These are phyloP conservation scores for Acephala macrosclerotiorum DNA, from an alignment of 2,329 filamentous ascomycete genomes.

Conservation along the genomic window DNA sequence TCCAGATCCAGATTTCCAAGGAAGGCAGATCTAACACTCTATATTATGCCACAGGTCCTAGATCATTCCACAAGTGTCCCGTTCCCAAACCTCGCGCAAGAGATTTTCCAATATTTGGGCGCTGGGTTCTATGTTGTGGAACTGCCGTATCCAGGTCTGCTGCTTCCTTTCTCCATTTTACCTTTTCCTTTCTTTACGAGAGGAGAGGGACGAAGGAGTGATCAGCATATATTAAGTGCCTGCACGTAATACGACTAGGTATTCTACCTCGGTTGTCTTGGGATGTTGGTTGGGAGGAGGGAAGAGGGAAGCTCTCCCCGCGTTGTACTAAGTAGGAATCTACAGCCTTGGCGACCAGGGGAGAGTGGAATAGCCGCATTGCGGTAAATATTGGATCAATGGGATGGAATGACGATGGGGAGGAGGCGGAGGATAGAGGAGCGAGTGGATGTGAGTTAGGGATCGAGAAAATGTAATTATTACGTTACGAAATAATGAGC, in stretches of 20 bases:
- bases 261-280: neutral
- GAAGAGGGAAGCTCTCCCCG: constrained; percentile 8
- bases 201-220: neutral
- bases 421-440: neutral
- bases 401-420: neutral
- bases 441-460: neutral
- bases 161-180: neutral
- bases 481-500: no score
- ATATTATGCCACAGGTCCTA: neutral
- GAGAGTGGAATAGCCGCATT: constrained; percentile 8
- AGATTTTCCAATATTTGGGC: no score
- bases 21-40: no score
- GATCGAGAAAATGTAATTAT: no score
- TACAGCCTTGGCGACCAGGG: constrained; percentile 11
- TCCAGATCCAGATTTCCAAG: neutral
- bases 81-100: no score
- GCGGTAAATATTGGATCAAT: constrained; percentile 19
- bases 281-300: neutral
- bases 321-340: constrained; percentile 1
- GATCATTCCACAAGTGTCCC: constrained; percentile 3
- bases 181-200: neutral
- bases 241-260: neutral
- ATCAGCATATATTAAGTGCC: neutral
- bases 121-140: constrained; percentile 12
- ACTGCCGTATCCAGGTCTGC: constrained; percentile 12